These are phyloP conservation scores for Geotrichum siamense DNA, from an alignment of 1,139 yeast genomes.

Conservation along the genomic window DNA sequence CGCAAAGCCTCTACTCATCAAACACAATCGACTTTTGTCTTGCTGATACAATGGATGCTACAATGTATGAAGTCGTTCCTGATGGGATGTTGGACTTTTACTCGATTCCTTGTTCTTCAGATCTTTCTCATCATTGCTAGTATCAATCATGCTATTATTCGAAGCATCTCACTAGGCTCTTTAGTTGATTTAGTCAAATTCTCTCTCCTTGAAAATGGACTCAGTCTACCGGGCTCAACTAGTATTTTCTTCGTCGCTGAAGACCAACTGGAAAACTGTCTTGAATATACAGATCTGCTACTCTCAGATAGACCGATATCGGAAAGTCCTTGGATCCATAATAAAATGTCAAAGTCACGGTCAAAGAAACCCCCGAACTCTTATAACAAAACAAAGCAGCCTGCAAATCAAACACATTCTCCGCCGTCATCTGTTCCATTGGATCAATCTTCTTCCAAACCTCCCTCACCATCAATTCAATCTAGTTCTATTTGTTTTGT, in stretches of 20 bases:
- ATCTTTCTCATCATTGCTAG: not conserved
- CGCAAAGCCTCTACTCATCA: constrained; percentile 6
- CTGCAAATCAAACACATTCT: not conserved
- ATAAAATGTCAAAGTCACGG: not conserved
- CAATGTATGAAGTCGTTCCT: not conserved
- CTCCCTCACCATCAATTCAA: too few species aligned
- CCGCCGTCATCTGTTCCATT: too few species aligned
- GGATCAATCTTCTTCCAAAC: not conserved
- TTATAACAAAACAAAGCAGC: not conserved
- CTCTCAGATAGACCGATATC: constrained; percentile 1
- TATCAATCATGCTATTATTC: not conserved
- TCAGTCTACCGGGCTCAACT: not conserved
- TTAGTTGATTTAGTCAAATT: constrained; percentile 1
- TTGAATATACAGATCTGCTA: constrained; percentile 7
- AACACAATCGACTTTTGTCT: not conserved
- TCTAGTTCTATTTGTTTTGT: too few species aligned
- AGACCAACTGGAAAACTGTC: constrained; percentile 14
- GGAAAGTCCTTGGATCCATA: not conserved
- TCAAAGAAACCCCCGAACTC: not conserved
- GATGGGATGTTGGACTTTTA: not conserved
- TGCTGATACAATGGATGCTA: constrained; percentile 7
- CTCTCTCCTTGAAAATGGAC: constrained; percentile 6
- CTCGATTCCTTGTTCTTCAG: not conserved
- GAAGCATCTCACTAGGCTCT: constrained; percentile 4
- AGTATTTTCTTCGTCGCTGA: not conserved